A percentile compares a stretch with the other conserved stretches of the same genome.
Conservation (phyloP, 192 early-diverging fungal genomes). For the Podila minutissima region DNA sequence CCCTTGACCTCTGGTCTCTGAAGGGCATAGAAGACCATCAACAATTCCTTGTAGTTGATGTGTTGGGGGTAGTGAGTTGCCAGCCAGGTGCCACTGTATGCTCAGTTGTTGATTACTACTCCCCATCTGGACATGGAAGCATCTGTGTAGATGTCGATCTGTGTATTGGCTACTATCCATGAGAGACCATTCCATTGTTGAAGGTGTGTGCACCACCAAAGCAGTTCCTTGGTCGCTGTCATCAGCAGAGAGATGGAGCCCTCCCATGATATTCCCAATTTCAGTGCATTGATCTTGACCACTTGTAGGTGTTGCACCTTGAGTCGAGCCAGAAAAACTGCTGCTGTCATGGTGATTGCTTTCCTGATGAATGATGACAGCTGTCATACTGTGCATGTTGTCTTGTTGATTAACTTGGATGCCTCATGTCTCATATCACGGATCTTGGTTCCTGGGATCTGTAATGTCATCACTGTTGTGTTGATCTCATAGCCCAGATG, state of each 20-base stretch:
- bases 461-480: slow-evolving; percentile 24
- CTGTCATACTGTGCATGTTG: slow-evolving; percentile 17
- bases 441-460: too few species aligned
- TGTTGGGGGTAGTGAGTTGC: slow-evolving; percentile 3
- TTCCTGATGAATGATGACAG: slow-evolving; percentile 41
- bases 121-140: slow-evolving; percentile 22
- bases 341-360: slow-evolving; percentile 24
- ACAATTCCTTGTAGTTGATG: slow-evolving; percentile 18
- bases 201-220: slow-evolving; percentile 21
- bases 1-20: not conserved
- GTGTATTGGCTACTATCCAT: slow-evolving; percentile 18
- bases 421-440: too few species aligned
- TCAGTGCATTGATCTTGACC: slow-evolving; percentile 25
- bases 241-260: slow-evolving; percentile 13
- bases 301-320: slow-evolving; percentile 19
- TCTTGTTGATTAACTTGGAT: slow-evolving; percentile 28
- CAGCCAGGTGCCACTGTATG: slow-evolving; percentile 12
- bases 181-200: slow-evolving; percentile 19
- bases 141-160: slow-evolving; percentile 31
- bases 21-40: too few species aligned
- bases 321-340: slow-evolving; percentile 27
- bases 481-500: slow-evolving; percentile 37
- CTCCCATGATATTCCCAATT: slow-evolving; percentile 29
- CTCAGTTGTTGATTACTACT: slow-evolving; percentile 15
- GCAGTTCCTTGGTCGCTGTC: slow-evolving; percentile 16